Conservation (phyloP, 2,329 filamentous ascomycete genomes). For the Aspergillus viridinutans region DNA sequence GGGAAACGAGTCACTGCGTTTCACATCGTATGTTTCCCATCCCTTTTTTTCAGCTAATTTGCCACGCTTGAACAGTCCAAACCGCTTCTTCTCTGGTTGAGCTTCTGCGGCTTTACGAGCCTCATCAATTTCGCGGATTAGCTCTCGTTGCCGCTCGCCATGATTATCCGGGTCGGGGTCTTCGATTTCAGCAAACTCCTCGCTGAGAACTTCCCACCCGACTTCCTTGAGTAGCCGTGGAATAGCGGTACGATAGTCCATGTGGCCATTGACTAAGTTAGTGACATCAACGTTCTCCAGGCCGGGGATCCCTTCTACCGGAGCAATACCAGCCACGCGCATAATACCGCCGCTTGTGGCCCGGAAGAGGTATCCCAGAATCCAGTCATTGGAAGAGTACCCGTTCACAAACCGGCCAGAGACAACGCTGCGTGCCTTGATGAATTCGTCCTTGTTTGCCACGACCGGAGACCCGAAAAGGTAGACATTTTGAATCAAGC, state of each 20-base stretch:
- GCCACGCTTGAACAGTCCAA: conserved; percentile 76
- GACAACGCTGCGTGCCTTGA: conserved; percentile 76
- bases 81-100: conserved; percentile 67
- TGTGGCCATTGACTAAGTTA: conserved; percentile 80
- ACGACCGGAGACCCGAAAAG: conserved; percentile 90
- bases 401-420: conserved; percentile 92
- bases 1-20: conserved; percentile 28
- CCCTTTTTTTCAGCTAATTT: conserved; percentile 72
- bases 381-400: conserved; percentile 95
- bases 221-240: conserved; percentile 79
- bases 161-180: conserved; percentile 96
- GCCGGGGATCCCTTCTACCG: conserved; percentile 70
- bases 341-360: conserved; percentile 89
- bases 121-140: conserved; percentile 96
- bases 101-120: conserved; percentile 81
- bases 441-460: conserved; percentile 83
- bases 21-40: conserved; percentile 90
- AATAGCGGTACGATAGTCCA: conserved; percentile 94
- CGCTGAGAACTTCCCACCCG: conserved; percentile 85
- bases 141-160: conserved; percentile 76
- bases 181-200: conserved; percentile 95
- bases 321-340: conserved; percentile 75
- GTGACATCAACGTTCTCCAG: conserved; percentile 90
- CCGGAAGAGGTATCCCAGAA: conserved; percentile 90
- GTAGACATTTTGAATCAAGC: conserved; percentile 91